Evolutionary conservation across 345 rosid genomes (phyloP), one percentile per base, ranked within the genome.

Genomic region (Acer negundo): DNA sequence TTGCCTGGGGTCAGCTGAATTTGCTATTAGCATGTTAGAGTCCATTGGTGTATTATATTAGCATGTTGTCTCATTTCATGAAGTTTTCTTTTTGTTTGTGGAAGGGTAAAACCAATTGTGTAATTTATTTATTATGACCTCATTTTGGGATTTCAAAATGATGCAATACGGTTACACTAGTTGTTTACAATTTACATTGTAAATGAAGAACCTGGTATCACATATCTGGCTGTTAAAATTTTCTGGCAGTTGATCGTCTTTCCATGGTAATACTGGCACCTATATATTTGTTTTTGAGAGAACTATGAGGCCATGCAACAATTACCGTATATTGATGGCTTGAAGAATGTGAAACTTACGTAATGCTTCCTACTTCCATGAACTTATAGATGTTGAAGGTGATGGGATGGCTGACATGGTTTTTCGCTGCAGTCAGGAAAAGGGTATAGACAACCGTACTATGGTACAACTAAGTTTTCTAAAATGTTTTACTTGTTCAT

Each of bases 341-440:
- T 55, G 31, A 38, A 73, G 69, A 28, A 28, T 76, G 20, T 70
- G 66, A 59, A 75, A 73, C 22, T 63, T 78, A 55, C 38, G 46
- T 10, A 55, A 51, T 68, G 63, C 3, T 79, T 78, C 15, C 44
- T 69, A 42, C 19, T 78, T 74, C 62, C 85, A 95, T 98, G 99
- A 92, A 78, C 97, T 94, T 77, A 91, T 93, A 76, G 99, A 95
- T 83, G 96, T 93, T 80, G 99, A 95, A 88, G 98, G 98, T 80
- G 99, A 95, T 90, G 99, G 99, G 69, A 91, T 92, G 97, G 99
- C 99, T 79, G 98, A 95, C 78, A 95, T 93, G 99, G 99, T 93
- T 78, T 95, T 95, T 79, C 97, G 91, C 82, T 95, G 99, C 87
- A 94, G 94, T 82, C 98, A 93, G 86, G 99, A 95, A 90, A 94